Conservation (phyloP, 768 basidiomycete species). For the Asterophora lycoperdoides region DNA sequence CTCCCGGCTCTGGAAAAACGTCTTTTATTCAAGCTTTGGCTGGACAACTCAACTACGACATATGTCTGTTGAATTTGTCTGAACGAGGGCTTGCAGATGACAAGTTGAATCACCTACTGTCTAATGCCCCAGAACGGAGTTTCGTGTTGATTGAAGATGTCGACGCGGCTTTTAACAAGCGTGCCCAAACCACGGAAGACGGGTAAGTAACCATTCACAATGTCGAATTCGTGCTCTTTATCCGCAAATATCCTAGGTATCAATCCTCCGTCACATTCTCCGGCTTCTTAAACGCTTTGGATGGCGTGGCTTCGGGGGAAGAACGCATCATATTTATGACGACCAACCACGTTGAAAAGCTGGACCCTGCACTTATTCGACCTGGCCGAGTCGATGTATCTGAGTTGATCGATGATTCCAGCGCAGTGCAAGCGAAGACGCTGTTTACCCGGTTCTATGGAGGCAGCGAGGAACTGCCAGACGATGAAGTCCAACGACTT, state of each 20-base stretch:
- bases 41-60: slow-evolving; percentile 89
- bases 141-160: slow-evolving; percentile 97
- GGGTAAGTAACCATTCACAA: slow-evolving; percentile 54
- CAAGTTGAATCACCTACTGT: slow-evolving; percentile 89
- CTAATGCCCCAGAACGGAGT: slow-evolving; percentile 89
- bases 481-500: slow-evolving; percentile 37
- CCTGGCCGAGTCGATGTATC: slow-evolving; percentile 92
- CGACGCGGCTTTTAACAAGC: slow-evolving; percentile 94
- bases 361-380: slow-evolving; percentile 93
- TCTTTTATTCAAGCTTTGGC: slow-evolving; percentile 98
- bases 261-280: slow-evolving; percentile 97
- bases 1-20: slow-evolving; percentile 97
- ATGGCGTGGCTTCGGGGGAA: slow-evolving; percentile 96
- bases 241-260: slow-evolving; percentile 47
- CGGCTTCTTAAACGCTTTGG: slow-evolving; percentile 93
- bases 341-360: slow-evolving; percentile 87
- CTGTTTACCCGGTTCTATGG: slow-evolving; percentile 87
- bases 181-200: slow-evolving; percentile 86
- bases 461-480: slow-evolving; percentile 34
- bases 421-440: slow-evolving; percentile 67
- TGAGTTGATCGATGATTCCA: slow-evolving; percentile 83
- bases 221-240: background rate
- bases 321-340: slow-evolving; percentile 99
- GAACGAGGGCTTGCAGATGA: slow-evolving; percentile 96
- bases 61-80: slow-evolving; percentile 92